Conservation (phyloP, 129 eudicot genomes). For the carrot (Daucus carota) region DNA sequence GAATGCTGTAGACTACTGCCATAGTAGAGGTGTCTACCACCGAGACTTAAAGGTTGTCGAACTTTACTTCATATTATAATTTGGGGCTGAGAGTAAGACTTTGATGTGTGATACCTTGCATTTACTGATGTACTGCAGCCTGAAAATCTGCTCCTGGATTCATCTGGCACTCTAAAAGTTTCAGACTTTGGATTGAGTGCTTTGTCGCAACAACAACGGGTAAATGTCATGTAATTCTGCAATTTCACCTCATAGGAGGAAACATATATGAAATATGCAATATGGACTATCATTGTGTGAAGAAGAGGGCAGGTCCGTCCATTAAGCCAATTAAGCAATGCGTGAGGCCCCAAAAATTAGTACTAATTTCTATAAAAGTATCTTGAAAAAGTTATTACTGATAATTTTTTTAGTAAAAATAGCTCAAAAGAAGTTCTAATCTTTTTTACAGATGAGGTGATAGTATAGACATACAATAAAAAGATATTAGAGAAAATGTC, state of each 20-base stretch:
- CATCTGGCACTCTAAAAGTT: conserved; percentile 64
- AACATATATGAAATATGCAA: neutral
- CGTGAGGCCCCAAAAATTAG: too few species aligned
- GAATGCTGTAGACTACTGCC: conserved; percentile 93
- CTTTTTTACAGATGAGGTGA: too few species aligned
- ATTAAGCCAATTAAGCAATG: too few species aligned
- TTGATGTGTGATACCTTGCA: neutral
- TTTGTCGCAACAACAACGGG: conserved; percentile 74
- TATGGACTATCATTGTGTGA: neutral
- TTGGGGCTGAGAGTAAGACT: neutral
- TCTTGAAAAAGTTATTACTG: too few species aligned
- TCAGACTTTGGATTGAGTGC: conserved; percentile 93
- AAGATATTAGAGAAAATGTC: too few species aligned
- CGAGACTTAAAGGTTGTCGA: conserved; percentile 73
- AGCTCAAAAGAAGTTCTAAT: too few species aligned
- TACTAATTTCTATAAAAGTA: too few species aligned
- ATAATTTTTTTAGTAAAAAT: too few species aligned
- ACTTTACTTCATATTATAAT: neutral
- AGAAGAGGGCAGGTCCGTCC: too few species aligned
- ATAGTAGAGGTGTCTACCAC: conserved; percentile 94
- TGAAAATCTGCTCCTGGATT: conserved; percentile 80
- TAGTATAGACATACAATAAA: too few species aligned
- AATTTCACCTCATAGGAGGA: neutral
- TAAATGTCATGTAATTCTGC: conserved; percentile 21
- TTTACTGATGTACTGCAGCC: conserved; percentile 41